phyloP scores from a whole-genome alignment of 1,139 yeast genomes.

The Geotrichum fermentans region DNA sequence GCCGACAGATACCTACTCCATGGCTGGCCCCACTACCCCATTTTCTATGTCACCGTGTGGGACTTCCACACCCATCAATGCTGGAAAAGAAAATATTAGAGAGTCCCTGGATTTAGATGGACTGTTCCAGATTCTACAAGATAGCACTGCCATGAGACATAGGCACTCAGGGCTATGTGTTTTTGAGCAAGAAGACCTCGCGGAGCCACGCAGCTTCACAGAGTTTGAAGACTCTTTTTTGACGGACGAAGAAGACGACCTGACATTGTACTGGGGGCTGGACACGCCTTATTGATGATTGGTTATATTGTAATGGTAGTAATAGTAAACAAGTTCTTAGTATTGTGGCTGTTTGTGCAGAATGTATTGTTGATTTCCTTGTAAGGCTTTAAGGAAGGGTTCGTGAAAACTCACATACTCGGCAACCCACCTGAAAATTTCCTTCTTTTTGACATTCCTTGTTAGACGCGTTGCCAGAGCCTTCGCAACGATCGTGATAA shows the following conservation, averaged over 20 bases:
- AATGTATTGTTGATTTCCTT: too few relatives aligned
- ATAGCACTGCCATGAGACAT: neutral
- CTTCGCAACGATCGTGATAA: too few relatives aligned
- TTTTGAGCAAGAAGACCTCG: neutral
- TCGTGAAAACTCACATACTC: too few relatives aligned
- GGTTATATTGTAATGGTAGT: too few relatives aligned
- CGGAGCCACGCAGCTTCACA: neutral
- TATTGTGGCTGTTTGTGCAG: too few relatives aligned
- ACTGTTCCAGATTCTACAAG: neutral
- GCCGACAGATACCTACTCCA: too few relatives aligned
- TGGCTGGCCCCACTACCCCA: too few relatives aligned
- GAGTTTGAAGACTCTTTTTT: neutral
- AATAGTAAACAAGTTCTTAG: too few relatives aligned
- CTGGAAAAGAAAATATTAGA: neutral
- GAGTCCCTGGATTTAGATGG: neutral
- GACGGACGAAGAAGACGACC: conserved; percentile 5
- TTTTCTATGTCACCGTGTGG: conserved; percentile 6
- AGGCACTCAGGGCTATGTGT: conserved; percentile 5
- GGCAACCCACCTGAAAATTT: too few relatives aligned
- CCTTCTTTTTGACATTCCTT: too few relatives aligned
- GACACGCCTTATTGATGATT: too few relatives aligned
- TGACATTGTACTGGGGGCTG: neutral
- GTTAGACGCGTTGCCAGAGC: neutral
- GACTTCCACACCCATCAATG: conserved; percentile 2
- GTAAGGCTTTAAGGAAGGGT: too few relatives aligned